Conservation (phyloP, 805 yeast species). For the Ogataea degrootiae region DNA sequence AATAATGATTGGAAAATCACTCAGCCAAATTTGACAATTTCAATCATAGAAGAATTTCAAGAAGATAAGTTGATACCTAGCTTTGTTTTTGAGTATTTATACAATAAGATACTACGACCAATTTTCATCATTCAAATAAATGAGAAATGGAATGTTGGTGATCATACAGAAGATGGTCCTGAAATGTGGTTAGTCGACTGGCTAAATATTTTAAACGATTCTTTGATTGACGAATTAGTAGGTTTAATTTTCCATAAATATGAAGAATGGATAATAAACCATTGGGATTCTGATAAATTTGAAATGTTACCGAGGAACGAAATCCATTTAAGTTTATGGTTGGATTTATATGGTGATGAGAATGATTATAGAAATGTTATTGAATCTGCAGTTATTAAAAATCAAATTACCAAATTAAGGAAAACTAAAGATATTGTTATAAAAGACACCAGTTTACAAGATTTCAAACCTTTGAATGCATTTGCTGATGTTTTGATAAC, state of each 20-base stretch:
- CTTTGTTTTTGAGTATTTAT: slow-evolving; percentile 24
- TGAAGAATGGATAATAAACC: slow-evolving; percentile 13
- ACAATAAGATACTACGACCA: slow-evolving; percentile 32
- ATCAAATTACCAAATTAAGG: slow-evolving; percentile 41
- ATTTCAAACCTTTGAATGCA: not conserved
- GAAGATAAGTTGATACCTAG: slow-evolving; percentile 29
- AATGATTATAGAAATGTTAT: slow-evolving; percentile 15
- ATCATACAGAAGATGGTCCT: slow-evolving; percentile 10
- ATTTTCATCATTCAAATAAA: slow-evolving; percentile 30
- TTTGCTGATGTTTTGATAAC: slow-evolving; percentile 5
- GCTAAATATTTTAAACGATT: slow-evolving; percentile 17
- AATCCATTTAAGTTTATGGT: slow-evolving; percentile 26
- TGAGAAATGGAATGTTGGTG: slow-evolving; percentile 31
- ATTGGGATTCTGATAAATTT: slow-evolving; percentile 14
- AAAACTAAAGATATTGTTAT: not conserved
- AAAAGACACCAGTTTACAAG: not conserved
- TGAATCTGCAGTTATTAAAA: slow-evolving; percentile 42
- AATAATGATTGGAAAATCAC: slow-evolving; percentile 32
- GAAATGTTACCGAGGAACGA: slow-evolving; percentile 4
- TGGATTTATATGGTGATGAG: slow-evolving; percentile 29
- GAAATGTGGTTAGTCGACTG: slow-evolving; percentile 26
- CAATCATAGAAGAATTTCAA: slow-evolving; percentile 32
- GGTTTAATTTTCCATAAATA: slow-evolving; percentile 15
- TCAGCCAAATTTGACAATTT: slow-evolving; percentile 36
- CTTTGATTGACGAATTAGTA: slow-evolving; percentile 10